Conservation (phyloP, 1,139 yeast species). For the Eremothecium gossypii region DNA sequence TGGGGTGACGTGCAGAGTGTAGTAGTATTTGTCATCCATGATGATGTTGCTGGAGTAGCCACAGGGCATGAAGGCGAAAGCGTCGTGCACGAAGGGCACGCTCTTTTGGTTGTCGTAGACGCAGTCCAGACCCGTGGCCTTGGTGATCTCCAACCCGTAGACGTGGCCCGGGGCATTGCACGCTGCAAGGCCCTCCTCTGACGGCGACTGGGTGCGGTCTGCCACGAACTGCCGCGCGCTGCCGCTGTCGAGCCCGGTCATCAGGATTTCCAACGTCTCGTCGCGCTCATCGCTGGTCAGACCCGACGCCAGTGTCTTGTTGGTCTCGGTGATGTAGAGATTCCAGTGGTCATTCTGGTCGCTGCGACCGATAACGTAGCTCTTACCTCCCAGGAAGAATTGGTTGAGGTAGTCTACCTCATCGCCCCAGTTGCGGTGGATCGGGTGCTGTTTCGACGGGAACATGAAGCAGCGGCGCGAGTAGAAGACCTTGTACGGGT, state of each 20-base stretch:
- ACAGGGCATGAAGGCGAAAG: slow-evolving; percentile 92
- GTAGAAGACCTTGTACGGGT: slow-evolving; percentile 67
- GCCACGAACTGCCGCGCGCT: slow-evolving; percentile 50
- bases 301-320: slow-evolving; percentile 11
- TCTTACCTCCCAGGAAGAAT: slow-evolving; percentile 51
- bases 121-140: slow-evolving; percentile 48
- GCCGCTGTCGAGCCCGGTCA: slow-evolving; percentile 69
- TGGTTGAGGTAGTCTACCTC: slow-evolving; percentile 65
- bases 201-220: slow-evolving; percentile 16
- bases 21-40: slow-evolving; percentile 55
- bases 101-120: slow-evolving; percentile 37
- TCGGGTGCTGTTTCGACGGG: slow-evolving; percentile 72
- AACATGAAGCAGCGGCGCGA: slow-evolving; percentile 90
- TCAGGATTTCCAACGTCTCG: slow-evolving; percentile 80
- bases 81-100: slow-evolving; percentile 51
- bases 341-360: slow-evolving; percentile 82
- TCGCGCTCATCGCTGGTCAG: slow-evolving; percentile 35
- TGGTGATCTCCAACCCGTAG: slow-evolving; percentile 32
- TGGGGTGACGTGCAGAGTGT: slow-evolving; percentile 91
- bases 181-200: slow-evolving; percentile 32
- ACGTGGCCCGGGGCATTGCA: slow-evolving; percentile 37
- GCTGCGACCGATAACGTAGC: slow-evolving; percentile 74
- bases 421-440: slow-evolving; percentile 78
- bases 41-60: slow-evolving; percentile 88
- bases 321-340: slow-evolving; percentile 55